Evolutionary conservation across 352 stramenopile species (phyloP).

Genomic region (Peronospora belbahrii): DNA sequence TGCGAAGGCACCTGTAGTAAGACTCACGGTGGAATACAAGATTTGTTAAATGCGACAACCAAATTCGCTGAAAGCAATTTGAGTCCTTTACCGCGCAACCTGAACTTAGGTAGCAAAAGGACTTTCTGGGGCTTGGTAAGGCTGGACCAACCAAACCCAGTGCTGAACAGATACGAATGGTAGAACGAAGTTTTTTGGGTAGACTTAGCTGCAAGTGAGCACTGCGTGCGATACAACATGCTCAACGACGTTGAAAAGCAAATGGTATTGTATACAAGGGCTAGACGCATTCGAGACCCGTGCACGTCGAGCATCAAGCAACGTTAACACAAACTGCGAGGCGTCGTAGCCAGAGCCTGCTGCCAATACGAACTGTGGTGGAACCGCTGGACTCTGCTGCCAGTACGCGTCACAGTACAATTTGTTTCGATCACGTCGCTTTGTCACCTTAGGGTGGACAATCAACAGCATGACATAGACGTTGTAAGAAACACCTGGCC

Average conservation of each 20-base stretch:
- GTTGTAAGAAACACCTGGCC: too few relatives aligned
- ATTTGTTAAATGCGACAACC: constrained; percentile 92
- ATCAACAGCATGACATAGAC: too few relatives aligned
- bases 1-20: constrained; percentile 80
- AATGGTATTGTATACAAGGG: constrained; percentile 66
- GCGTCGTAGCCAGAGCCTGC: too few relatives aligned
- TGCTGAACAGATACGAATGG: constrained; percentile 81
- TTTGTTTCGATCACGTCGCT: too few relatives aligned
- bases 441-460: too few relatives aligned
- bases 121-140: constrained; percentile 90
- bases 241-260: constrained; percentile 82
- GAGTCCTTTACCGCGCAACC: constrained; percentile 80
- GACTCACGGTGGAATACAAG: constrained; percentile 95
- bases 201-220: constrained; percentile 75
- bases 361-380: too few relatives aligned
- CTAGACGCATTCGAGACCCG: too few relatives aligned
- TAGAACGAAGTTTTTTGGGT: constrained; percentile 57
- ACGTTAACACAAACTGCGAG: too few relatives aligned
- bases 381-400: too few relatives aligned
- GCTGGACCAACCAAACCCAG: constrained; percentile 94
- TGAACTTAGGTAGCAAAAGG: constrained; percentile 87
- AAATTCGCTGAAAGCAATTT: constrained; percentile 90
- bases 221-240: constrained; percentile 90
- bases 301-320: too few relatives aligned
- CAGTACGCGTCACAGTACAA: too few relatives aligned